Base-by-base conservation (phyloP, 2,329 filamentous ascomycete genomes). In the Daldinia eschscholtzii region DNA sequence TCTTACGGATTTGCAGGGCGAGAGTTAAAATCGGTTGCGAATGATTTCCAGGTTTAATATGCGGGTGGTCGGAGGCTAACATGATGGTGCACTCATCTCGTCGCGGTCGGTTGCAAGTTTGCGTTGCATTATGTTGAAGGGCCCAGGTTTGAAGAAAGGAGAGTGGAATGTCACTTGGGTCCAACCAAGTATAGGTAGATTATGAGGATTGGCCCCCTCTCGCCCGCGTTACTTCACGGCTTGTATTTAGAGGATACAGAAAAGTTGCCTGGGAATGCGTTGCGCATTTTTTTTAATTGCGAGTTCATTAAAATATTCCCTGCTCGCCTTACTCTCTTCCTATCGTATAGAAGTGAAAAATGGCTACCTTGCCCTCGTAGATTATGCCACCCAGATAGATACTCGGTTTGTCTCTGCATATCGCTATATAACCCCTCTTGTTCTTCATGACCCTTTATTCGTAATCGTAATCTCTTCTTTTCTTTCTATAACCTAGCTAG, bases 1-100 rank as follows among this genome's bases (percentile, higher is more conserved):
- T 76, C 73, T 70, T 39, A 55, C 26, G 72, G 75, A 71, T 75
- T 75, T 74, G 70, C 67, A 64, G 71, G 68, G 68, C 59, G 75
- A 70, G 70, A 73, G 68, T 61, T 72, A 64, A 61, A 39, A 67
- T 55, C 52, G 61, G 39, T 61, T 68, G 37, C 52, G 57, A 55
- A 57, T 48, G 39, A 42, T 61, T 63, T 50, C 55, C 46, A 35
- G 46, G 58, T 55, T 55, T 55, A 55, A 35, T 55, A 18, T n/a
- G 33, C 52, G 33, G 52, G 52, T 55, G 33, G 52, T 26, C 20
- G 33, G 20, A 37, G 52, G 52, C 18, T 55, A 55, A 55, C 52
- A n/a, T 55, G 52, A 26, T 9, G 10, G 33, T 55, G 18, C 18
- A 23, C n/a, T 37, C 46, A 30, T 52, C 46, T 52, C 46, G 26